phyloP scores from a whole-genome alignment of 306 rosid species.

The Lathyrus tuberosus region DNA sequence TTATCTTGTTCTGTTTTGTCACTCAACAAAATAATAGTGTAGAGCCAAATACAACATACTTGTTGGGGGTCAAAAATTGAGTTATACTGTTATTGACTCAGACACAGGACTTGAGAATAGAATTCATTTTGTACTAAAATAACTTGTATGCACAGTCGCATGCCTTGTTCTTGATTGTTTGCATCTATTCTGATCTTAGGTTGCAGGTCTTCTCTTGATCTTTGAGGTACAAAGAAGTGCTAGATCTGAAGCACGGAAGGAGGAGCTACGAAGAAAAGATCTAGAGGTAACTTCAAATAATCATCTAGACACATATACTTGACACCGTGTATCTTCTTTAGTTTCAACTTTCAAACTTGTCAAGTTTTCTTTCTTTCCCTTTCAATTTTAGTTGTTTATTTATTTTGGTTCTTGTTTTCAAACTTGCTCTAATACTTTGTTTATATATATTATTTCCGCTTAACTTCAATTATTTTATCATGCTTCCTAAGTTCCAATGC shows the following conservation, averaged over 20 bases:
- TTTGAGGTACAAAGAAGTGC: slow-evolving; percentile 93
- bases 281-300: slow-evolving; percentile 62
- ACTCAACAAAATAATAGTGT: not conserved
- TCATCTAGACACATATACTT: slow-evolving; percentile 4
- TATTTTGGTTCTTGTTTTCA: slow-evolving; percentile 22
- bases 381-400: not conserved
- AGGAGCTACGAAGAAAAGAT: slow-evolving; percentile 79
- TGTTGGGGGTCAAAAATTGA: not conserved
- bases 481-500: slow-evolving; percentile 18
- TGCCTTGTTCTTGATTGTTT: slow-evolving; percentile 26
- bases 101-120: slow-evolving; percentile 9
- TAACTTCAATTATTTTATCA: not conserved
- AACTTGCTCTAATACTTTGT: slow-evolving; percentile 19
- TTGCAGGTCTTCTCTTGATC: slow-evolving; percentile 70
- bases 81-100: not conserved
- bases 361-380: slow-evolving; percentile 3
- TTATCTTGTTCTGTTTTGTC: slow-evolving; percentile 1
- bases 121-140: slow-evolving; percentile 24
- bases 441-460: slow-evolving; percentile 6
- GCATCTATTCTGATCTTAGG: slow-evolving; percentile 51
- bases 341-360: slow-evolving; percentile 14
- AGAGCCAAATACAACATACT: slow-evolving; percentile 6
- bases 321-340: slow-evolving; percentile 5
- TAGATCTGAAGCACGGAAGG: slow-evolving; percentile 94
- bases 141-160: slow-evolving; percentile 9